Evolutionary conservation across 257 asterid species (phyloP).

Genomic region (Plectranthus barbatus): DNA sequence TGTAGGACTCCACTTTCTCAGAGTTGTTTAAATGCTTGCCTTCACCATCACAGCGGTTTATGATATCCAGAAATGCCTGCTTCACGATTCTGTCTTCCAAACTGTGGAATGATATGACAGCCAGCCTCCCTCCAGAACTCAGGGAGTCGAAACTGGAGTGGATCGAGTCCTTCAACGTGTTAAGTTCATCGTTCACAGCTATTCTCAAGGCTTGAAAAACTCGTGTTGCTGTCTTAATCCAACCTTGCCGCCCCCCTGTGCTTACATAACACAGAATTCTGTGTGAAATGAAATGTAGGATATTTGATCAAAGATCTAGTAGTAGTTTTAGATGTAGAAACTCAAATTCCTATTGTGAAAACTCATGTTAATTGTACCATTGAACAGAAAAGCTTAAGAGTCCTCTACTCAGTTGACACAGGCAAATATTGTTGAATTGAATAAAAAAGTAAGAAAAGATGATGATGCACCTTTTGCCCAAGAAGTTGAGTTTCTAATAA

Average conservation of each 20-base stretch:
- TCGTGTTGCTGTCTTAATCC: slow-evolving; percentile 95
- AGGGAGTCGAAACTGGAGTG: slow-evolving; percentile 52
- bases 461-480: slow-evolving; percentile 50
- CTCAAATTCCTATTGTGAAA: not conserved
- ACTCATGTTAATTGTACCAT: too few relatives aligned
- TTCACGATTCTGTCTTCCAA: slow-evolving; percentile 94
- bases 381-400: not conserved
- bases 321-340: too few relatives aligned
- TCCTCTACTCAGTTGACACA: not conserved
- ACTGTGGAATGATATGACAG: slow-evolving; percentile 87
- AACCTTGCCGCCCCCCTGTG: slow-evolving; percentile 98
- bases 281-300: too few relatives aligned
- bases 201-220: slow-evolving; percentile 90
- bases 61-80: slow-evolving; percentile 68
- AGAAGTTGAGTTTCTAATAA: slow-evolving; percentile 65
- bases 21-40: slow-evolving; percentile 4
- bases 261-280: too few relatives aligned
- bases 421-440: not conserved
- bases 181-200: slow-evolving; percentile 94
- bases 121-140: slow-evolving; percentile 84
- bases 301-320: too few relatives aligned
- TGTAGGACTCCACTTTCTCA: not conserved
- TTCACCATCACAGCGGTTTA: slow-evolving; percentile 26
- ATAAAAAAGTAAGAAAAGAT: not conserved
- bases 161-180: slow-evolving; percentile 62